Conservation (phyloP, 2,329 filamentous ascomycete species). For the Trichoderma sp. region DNA sequence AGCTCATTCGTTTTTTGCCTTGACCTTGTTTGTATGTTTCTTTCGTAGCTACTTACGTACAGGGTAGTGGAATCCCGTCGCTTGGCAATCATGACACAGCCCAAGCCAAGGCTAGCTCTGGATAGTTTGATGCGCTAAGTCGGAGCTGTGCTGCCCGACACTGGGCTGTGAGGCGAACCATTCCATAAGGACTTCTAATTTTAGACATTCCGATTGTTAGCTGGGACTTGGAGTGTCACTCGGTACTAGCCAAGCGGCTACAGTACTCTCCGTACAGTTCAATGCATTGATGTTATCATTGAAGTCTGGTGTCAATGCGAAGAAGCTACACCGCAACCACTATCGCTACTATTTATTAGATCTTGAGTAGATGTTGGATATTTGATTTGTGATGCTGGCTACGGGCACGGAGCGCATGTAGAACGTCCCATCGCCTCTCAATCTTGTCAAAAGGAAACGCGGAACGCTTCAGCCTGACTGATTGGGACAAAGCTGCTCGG, state of each 20-base stretch:
- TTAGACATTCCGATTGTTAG: not conserved
- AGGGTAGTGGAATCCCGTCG: not conserved
- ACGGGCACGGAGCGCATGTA: not conserved
- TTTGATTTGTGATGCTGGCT: not conserved
- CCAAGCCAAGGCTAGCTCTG: not conserved
- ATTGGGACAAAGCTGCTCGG: not conserved
- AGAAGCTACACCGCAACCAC: not conserved
- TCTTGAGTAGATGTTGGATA: not conserved
- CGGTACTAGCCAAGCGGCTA: no score
- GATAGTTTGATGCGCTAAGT: not conserved
- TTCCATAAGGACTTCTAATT: not conserved
- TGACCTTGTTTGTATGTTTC: not conserved
- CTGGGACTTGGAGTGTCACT: not conserved
- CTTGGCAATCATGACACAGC: not conserved
- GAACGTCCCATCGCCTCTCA: not conserved
- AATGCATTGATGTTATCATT: not conserved
- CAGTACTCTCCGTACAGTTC: not conserved
- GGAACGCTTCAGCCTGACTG: not conserved
- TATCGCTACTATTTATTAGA: not conserved
- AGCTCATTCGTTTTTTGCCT: not conserved
- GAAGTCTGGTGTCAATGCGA: not conserved
- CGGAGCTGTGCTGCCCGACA: not conserved
- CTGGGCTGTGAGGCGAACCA: conserved; percentile 12
- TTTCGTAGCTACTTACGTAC: not conserved
- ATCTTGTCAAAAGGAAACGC: not conserved